phyloP scores from a whole-genome alignment of 2,329 filamentous ascomycete species.

The Penicillium concentricum region DNA sequence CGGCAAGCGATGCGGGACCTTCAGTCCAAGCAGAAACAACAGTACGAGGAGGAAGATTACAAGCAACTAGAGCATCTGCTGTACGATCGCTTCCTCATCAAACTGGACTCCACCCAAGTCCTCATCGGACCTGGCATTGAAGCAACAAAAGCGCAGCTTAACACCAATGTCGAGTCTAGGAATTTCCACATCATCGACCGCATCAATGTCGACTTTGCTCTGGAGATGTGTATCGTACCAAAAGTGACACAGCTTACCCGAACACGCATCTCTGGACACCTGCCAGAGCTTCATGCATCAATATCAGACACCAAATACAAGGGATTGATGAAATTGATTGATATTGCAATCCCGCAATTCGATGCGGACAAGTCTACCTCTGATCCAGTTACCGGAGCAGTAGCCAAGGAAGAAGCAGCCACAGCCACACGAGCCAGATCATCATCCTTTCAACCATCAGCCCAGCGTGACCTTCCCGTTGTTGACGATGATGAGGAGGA shows the following conservation, averaged over 20 bases:
- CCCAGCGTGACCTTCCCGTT: conserved; percentile 72
- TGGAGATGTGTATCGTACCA: conserved; percentile 96
- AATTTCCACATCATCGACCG: conserved; percentile 89
- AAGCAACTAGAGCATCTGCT: conserved; percentile 85
- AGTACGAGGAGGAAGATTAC: conserved; percentile 87
- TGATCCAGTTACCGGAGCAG: conserved; percentile 24
- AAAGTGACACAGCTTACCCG: conserved; percentile 92
- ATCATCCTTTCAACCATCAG: conserved; percentile 71
- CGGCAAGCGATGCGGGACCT: conserved; percentile 86
- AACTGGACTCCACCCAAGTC: conserved; percentile 90
- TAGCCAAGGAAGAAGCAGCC: conserved; percentile 36
- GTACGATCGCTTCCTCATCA: conserved; percentile 96
- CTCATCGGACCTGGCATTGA: conserved; percentile 92
- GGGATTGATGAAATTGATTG: conserved; percentile 90
- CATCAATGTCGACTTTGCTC: conserved; percentile 94
- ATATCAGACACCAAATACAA: conserved; percentile 97
- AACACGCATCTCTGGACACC: conserved; percentile 83
- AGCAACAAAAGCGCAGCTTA: conserved; percentile 79
- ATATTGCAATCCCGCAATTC: conserved; percentile 89
- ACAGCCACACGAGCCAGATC: conserved; percentile 54
- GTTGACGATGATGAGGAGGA: conserved; percentile 65
- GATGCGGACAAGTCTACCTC: conserved; percentile 49
- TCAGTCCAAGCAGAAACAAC: conserved; percentile 82
- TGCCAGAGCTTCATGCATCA: conserved; percentile 87
- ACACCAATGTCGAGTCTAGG: conserved; percentile 63